Evolutionary conservation across 1,284 basidiomycete genomes (phyloP).

Genomic region (Ustilago tritici): DNA sequence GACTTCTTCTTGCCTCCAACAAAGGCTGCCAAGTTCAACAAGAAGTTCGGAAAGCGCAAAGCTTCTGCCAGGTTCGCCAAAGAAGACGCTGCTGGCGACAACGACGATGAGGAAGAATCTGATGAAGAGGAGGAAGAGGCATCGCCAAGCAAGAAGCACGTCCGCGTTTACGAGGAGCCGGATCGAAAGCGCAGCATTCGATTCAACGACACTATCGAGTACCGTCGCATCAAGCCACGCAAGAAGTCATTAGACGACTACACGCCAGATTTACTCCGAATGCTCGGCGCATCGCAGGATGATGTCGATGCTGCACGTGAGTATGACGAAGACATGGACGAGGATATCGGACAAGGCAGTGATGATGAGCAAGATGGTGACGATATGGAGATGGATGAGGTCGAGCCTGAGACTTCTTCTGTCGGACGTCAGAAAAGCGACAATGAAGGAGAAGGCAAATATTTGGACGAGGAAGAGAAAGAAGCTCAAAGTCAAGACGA

Average conservation of each 20-base stretch:
- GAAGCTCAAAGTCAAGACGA: conserved; percentile 58
- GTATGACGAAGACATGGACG: conserved; percentile 35
- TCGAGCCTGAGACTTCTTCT: conserved; percentile 43
- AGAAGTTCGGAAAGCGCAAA: conserved; percentile 46
- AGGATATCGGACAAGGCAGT: conserved; percentile 24
- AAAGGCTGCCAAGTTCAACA: conserved; percentile 50
- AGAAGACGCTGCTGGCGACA: conserved; percentile 33
- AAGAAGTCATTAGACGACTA: conserved; percentile 50
- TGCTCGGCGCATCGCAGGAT: conserved; percentile 29
- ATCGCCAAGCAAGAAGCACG: conserved; percentile 62
- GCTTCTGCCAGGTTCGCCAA: conserved; percentile 42
- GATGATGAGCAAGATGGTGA: conserved; percentile 70
- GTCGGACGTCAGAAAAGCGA: conserved; percentile 43
- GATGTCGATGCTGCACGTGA: conserved; percentile 28
- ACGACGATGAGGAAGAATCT: conserved; percentile 20
- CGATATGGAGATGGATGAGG: conserved; percentile 55
- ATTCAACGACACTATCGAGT: conserved; percentile 83
- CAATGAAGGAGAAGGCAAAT: conserved; percentile 53
- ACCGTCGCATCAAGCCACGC: conserved; percentile 74
- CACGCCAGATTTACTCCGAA: conserved; percentile 43
- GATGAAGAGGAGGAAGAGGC: conserved; percentile 16
- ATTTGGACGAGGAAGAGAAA: conserved; percentile 50
- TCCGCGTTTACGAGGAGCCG: conserved; percentile 39
- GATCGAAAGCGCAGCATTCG: conserved; percentile 72
- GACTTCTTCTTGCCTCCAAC: conserved; percentile 74